Evolutionary conservation across 2,329 filamentous ascomycete genomes (phyloP), one percentile per base, ranked within the genome.

Genomic region (Colletotrichum cereale): DNA sequence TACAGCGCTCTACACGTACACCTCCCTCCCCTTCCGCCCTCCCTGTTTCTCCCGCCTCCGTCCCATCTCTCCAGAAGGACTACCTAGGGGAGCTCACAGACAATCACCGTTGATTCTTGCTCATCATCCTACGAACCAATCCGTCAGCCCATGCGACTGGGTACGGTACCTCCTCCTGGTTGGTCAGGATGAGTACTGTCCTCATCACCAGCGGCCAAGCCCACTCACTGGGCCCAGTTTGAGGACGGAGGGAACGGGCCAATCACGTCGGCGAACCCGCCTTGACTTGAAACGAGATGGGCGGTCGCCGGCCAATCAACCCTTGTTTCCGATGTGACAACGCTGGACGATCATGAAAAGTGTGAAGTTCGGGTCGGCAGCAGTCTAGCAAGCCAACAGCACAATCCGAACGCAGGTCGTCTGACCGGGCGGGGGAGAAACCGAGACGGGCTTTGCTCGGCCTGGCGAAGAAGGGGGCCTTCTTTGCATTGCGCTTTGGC

Each of bases 261-360:
- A 72, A 72, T 72, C 61, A 72, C 16, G 11, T 47, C 24, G 31
- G 11, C 24, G 26, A 34, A 29, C 36, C 48, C 38, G 48, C 40
- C 50, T 61, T 48, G 67, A 66, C 70, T 61, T 72, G 70, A 72
- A 72, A 72, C 70, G 34, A 65, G 55, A 71, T 29, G 55, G 56
- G 56, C 48, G 61, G 56, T 61, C 38, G 31, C 38, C n/a, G 47
- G 60, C 69, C 70, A 72, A 72, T 71, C 55, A 71, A 53, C 40
- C 38, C 48, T 44, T 52, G 66, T 62, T 71, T 61, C 36, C 29
- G 61, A 71, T 67, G 66, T 62, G 70, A 71, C 61, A 71, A 61
- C 70, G 53, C 60, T 40, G 62, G 65, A 50, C 65, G 65, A 72
- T 72, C 69, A 72, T 38, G 38, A 64, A 50, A 52, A 52, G 24